Evolutionary conservation across 2,329 filamentous ascomycete species (phyloP).

Genomic region (Phaeoacremonium minimum): DNA sequence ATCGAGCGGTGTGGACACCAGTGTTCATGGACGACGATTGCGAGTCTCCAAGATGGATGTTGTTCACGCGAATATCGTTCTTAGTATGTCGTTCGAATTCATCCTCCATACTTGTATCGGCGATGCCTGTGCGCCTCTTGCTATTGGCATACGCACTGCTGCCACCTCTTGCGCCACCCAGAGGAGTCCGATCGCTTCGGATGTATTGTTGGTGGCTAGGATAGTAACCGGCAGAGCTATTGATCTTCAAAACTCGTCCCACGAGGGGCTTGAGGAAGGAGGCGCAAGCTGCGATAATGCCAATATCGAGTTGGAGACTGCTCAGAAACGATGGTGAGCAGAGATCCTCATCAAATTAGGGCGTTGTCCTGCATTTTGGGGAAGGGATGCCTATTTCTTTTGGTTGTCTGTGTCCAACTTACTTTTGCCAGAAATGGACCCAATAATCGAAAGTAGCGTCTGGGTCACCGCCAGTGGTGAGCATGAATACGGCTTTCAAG

Average conservation of each 20-base stretch:
- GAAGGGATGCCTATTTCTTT: neutral
- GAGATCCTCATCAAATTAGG: neutral
- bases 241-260: constrained; percentile 13
- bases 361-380: neutral
- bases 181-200: neutral
- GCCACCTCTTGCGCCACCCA: neutral
- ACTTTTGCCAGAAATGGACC: constrained; percentile 18
- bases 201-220: neutral
- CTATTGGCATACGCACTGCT: neutral
- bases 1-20: neutral
- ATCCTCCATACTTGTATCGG: neutral
- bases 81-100: neutral
- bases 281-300: constrained; percentile 19
- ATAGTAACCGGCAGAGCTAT: neutral
- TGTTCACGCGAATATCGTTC: neutral
- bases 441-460: constrained; percentile 19
- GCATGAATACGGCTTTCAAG: constrained; percentile 22
- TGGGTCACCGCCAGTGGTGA: constrained; percentile 18
- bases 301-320: constrained; percentile 20
- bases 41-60: neutral
- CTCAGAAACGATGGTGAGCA: neutral
- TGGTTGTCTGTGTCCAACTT: constrained; percentile 3
- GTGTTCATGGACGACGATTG: neutral
- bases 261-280: constrained; percentile 19
- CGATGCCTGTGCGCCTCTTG: neutral